Percentiles rank a stretch among this genome's conserved stretches.
These are phyloP conservation scores for Fagopyrum homotropicum DNA, from an alignment of 148 eudicot genomes.

Conservation along the genomic window DNA sequence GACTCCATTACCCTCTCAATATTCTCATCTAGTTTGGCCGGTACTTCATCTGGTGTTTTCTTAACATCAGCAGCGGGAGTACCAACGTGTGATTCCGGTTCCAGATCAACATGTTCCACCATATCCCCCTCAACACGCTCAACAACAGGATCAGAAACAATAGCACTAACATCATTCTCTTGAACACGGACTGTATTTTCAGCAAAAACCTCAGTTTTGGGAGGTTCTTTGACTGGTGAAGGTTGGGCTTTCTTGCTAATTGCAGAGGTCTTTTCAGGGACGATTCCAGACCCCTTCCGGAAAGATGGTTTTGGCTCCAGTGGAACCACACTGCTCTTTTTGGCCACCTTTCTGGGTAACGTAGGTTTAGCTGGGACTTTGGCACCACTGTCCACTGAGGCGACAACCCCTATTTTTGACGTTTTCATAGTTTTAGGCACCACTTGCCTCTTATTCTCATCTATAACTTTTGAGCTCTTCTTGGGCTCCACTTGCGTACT, in stretches of 20 bases:
- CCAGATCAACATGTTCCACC: slow-evolving; percentile 20
- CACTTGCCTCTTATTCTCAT: slow-evolving; percentile 41
- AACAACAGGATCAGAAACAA: slow-evolving; percentile 23
- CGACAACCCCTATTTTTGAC: slow-evolving; percentile 30
- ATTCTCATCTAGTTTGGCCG: slow-evolving; percentile 23
- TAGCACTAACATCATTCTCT: slow-evolving; percentile 26
- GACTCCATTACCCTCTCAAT: slow-evolving; percentile 22
- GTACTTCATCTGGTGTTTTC: slow-evolving; percentile 21
- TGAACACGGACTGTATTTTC: slow-evolving; percentile 27
- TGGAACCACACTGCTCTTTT: slow-evolving; percentile 93
- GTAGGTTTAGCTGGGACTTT: slow-evolving; percentile 46
- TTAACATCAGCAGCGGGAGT: slow-evolving; percentile 22
- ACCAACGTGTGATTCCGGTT: slow-evolving; percentile 23
- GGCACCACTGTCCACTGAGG: slow-evolving; percentile 37
- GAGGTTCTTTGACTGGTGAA: slow-evolving; percentile 31
- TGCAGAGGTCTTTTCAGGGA: slow-evolving; percentile 31
- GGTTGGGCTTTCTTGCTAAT: slow-evolving; percentile 33
- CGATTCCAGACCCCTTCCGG: slow-evolving; percentile 53
- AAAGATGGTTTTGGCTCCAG: slow-evolving; percentile 68
- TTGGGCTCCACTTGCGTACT: slow-evolving; percentile 36
- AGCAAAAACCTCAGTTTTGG: slow-evolving; percentile 20
- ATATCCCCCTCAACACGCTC: slow-evolving; percentile 21
- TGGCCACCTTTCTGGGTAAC: slow-evolving; percentile 60
- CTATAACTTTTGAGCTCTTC: slow-evolving; percentile 32
- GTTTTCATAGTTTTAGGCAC: slow-evolving; percentile 32